phyloP scores from a whole-genome alignment of 306 rosid species.

The Phaseolus lunatus region DNA sequence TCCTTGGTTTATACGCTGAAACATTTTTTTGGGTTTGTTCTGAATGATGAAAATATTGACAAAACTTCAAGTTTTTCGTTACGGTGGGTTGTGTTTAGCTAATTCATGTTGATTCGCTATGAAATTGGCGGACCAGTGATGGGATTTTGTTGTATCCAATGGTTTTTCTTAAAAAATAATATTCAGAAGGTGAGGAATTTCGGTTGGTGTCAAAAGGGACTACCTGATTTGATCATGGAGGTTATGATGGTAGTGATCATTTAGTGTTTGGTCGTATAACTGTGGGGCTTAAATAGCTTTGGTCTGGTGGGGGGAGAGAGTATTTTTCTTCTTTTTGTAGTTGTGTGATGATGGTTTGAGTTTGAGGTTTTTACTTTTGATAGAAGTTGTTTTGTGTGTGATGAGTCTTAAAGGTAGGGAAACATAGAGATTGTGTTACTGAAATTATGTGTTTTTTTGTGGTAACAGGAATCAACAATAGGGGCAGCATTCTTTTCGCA shows the following conservation, averaged over 20 bases:
- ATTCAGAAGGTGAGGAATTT: neutral
- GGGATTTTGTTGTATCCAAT: conserved; percentile 23
- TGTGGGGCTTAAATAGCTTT: conserved; percentile 15
- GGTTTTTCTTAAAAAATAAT: conserved; percentile 1
- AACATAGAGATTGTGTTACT: conserved; percentile 17
- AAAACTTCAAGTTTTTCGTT: neutral
- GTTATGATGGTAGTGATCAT: conserved; percentile 1
- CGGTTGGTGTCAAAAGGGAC: conserved; percentile 13
- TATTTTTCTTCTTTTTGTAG: conserved; percentile 1
- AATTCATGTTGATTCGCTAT: conserved; percentile 13
- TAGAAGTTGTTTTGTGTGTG: conserved; percentile 34
- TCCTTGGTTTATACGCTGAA: neutral
- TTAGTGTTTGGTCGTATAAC: conserved; percentile 1
- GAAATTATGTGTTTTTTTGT: conserved; percentile 40
- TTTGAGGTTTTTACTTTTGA: conserved; percentile 38
- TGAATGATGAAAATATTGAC: neutral
- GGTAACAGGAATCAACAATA: conserved; percentile 65
- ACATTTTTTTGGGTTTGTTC: conserved; percentile 19
- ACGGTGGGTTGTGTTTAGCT: conserved; percentile 25
- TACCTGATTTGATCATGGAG: neutral
- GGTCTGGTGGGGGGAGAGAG: neutral
- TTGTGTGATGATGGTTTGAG: conserved; percentile 26
- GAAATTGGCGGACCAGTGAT: conserved; percentile 3
- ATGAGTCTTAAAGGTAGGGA: neutral
- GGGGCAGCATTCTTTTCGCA: conserved; percentile 75